Base-by-base conservation (phyloP, 768 basidiomycete genomes). In the Mycena amicta region DNA sequence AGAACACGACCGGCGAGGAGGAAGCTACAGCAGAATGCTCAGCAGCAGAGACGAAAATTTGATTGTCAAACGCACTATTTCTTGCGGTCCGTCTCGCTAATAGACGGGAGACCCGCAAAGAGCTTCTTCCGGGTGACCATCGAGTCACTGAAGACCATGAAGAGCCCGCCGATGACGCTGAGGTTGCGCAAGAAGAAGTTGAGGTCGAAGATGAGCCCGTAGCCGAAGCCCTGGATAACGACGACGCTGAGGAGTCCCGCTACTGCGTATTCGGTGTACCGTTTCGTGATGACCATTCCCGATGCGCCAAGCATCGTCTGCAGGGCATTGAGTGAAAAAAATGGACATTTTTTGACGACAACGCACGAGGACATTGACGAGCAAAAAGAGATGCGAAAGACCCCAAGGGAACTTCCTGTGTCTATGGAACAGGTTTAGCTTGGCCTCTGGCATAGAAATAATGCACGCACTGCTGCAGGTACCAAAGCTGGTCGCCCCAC, bases 181-280 rank as follows among this genome's bases (percentile, higher is more conserved):
- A 99, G 83, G 76, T 98, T 99, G 73, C 97, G 95, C 45, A 98
- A 89, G 93, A 99, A 99, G 84, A 99, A 99, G 78, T 92, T 98
- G 73, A 98, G 83, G 82, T 98, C 97, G 75, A 99, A 99, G 69
- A 99, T 96, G 72, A 99, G 91, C 30, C 97, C 97, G 69, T 99
- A 99, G 66, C 97, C 97, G 66, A 99, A 91, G 45, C 96, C 96
- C 76, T 99, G 97, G 45, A 95, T 86, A 66, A 98, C 75, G 56
- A 99, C 95, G 50, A 98, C 97, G 50, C 79, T 81, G 53, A 98
- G 82, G 46, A 99, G 89, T 65, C 94, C 95, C 46, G 87, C 86
- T 63, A 96, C 92, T 15, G 95, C 89, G 70, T 85, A 88, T 78
- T 96, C 94, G 1, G 93, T 90, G 76, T 89, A 84, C 53, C 87